phyloP scores from a whole-genome alignment of 768 basidiomycete species.

The Paxillus ammoniavirescens region DNA sequence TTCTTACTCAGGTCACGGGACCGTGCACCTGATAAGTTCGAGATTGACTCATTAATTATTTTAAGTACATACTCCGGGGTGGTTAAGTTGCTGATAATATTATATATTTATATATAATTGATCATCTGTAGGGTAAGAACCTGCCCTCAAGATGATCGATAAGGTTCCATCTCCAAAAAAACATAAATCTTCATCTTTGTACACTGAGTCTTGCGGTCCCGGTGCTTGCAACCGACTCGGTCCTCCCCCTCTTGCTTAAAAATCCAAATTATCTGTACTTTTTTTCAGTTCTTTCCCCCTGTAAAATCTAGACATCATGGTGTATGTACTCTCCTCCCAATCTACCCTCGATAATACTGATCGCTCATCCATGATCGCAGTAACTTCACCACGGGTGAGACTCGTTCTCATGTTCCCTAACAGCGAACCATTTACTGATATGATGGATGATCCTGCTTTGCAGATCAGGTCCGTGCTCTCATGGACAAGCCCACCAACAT shows the following conservation, averaged over 20 bases:
- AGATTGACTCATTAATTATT: too few species aligned
- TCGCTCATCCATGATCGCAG: slow-evolving; percentile 41
- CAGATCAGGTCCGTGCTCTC: slow-evolving; percentile 83
- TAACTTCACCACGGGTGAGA: slow-evolving; percentile 87
- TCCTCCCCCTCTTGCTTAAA: slow-evolving; percentile 5
- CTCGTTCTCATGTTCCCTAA: neutral
- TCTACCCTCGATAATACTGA: slow-evolving; percentile 24
- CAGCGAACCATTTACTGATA: slow-evolving; percentile 8
- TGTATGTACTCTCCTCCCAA: slow-evolving; percentile 52
- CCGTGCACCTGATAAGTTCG: too few species aligned
- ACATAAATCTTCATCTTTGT: slow-evolving; percentile 1
- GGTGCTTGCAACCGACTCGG: slow-evolving; percentile 27
- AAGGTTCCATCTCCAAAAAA: slow-evolving; percentile 23
- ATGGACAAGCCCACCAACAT: slow-evolving; percentile 93
- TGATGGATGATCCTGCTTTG: slow-evolving; percentile 3
- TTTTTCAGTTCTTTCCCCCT: slow-evolving; percentile 19
- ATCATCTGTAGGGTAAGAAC: slow-evolving; percentile 5
- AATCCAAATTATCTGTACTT: slow-evolving; percentile 15
- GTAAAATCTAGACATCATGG: slow-evolving; percentile 67
- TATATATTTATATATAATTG: too few species aligned
- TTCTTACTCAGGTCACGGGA: neutral
- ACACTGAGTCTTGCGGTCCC: slow-evolving; percentile 24
- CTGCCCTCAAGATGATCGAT: slow-evolving; percentile 51
- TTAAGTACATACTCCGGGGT: too few species aligned
- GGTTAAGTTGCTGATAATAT: neutral